Percentiles rank a stretch among this genome's conserved stretches.
These are phyloP conservation scores for Blastomyces gilchristii DNA, from an alignment of 2,329 filamentous ascomycete genomes.

Conservation along the genomic window DNA sequence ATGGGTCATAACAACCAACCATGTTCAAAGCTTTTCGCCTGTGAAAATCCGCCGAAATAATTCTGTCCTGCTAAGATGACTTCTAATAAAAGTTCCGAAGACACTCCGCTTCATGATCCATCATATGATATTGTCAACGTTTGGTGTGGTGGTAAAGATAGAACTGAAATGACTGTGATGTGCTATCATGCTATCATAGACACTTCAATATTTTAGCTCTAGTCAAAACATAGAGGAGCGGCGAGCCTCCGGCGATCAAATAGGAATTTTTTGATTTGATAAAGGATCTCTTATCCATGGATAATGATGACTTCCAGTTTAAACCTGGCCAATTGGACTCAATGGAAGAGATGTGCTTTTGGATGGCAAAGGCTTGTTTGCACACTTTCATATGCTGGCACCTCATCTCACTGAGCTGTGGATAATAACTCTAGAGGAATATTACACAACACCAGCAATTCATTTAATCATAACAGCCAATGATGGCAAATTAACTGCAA, in stretches of 20 bases:
- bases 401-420: conserved; percentile 9
- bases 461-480: conserved; percentile 6
- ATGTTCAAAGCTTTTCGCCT: not conserved
- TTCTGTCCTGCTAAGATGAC: not conserved
- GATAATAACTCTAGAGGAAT: conserved; percentile 11
- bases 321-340: conserved; percentile 8
- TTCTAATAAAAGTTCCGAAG: not conserved
- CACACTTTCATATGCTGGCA: conserved; percentile 9
- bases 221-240: conserved; percentile 8
- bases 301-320: conserved; percentile 10
- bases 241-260: conserved; percentile 7
- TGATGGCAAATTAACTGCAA: conserved; percentile 9
- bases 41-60: not conserved
- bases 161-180: conserved; percentile 8
- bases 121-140: conserved; percentile 9
- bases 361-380: conserved; percentile 12
- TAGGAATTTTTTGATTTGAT: conserved; percentile 6
- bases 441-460: conserved; percentile 9
- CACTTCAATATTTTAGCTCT: conserved; percentile 11
- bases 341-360: conserved; percentile 11
- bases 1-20: no score
- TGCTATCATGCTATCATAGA: conserved; percentile 7
- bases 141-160: conserved; percentile 9
- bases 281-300: conserved; percentile 10
- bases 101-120: not conserved